Evolutionary conservation across 2,329 filamentous ascomycete species (phyloP).

Genomic region (Curvularia verruculosa): DNA sequence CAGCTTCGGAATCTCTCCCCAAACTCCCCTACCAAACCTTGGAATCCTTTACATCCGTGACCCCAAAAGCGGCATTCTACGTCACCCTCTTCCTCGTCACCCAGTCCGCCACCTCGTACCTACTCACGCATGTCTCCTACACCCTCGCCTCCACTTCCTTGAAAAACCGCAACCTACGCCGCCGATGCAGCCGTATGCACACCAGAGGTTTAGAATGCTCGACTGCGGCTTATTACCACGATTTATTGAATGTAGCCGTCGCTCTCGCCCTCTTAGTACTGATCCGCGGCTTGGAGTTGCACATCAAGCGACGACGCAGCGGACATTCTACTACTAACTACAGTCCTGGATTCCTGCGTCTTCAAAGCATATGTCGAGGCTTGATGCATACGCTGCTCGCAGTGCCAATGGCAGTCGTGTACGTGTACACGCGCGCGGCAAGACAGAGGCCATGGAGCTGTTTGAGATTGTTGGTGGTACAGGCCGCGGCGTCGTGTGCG

Average conservation of each 20-base stretch:
- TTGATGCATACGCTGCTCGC: slow-evolving; percentile 4
- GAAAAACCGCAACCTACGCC: neutral
- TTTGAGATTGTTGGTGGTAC: neutral
- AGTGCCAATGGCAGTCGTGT: slow-evolving; percentile 2
- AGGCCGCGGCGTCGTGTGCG: neutral
- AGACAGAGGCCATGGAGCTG: neutral
- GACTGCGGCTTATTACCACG: neutral
- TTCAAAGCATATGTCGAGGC: neutral
- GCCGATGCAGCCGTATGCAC: neutral
- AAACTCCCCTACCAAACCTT: neutral
- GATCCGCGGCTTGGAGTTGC: slow-evolving; percentile 6
- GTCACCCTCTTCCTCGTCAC: neutral
- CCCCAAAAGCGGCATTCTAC: slow-evolving; percentile 1
- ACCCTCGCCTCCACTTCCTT: no score
- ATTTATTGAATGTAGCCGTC: neutral
- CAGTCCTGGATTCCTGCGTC: slow-evolving; percentile 8
- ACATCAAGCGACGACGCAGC: no score
- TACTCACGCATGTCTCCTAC: no score
- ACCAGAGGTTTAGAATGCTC: slow-evolving; percentile 3
- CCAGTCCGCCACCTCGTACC: neutral
- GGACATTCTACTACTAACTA: no score
- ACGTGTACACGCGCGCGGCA: neutral
- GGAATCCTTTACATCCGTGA: neutral
- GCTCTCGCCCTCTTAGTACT: neutral
- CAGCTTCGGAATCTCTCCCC: neutral